phyloP scores from a whole-genome alignment of 1,139 yeast genomes.

The Blastobotrys capitulatus region DNA sequence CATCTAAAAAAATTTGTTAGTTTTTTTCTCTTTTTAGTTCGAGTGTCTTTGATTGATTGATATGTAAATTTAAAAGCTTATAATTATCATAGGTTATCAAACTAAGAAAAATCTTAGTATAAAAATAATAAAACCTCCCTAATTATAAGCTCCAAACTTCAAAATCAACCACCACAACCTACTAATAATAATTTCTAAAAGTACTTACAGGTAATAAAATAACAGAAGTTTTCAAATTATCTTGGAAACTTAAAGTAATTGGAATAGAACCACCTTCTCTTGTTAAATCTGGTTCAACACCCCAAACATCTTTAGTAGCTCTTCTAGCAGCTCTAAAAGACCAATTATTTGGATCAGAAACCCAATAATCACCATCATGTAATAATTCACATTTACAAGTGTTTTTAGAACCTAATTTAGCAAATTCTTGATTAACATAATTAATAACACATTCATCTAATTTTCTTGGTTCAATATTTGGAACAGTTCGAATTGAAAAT shows the following conservation, averaged over 20 bases:
- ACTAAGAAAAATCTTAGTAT: too few relatives aligned
- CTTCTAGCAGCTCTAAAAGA: slow-evolving; percentile 90
- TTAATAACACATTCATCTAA: slow-evolving; percentile 72
- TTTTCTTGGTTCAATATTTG: slow-evolving; percentile 77
- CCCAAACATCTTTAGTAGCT: slow-evolving; percentile 94
- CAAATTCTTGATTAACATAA: slow-evolving; percentile 62
- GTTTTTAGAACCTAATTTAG: slow-evolving; percentile 70
- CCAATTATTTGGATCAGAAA: slow-evolving; percentile 87
- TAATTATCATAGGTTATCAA: too few relatives aligned
- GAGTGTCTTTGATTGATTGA: too few relatives aligned
- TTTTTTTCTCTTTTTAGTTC: too few relatives aligned
- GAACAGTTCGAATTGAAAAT: slow-evolving; percentile 95
- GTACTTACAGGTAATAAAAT: slow-evolving; percentile 88
- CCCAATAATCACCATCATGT: slow-evolving; percentile 97
- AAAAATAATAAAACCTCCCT: too few relatives aligned
- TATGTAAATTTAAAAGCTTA: too few relatives aligned
- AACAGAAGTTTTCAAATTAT: slow-evolving; percentile 77
- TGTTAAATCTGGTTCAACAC: slow-evolving; percentile 90
- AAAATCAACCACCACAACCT: too few relatives aligned
- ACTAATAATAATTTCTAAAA: too few relatives aligned
- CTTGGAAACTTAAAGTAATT: slow-evolving; percentile 86
- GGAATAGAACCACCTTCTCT: slow-evolving; percentile 99
- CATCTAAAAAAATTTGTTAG: too few relatives aligned
- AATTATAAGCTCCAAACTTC: too few relatives aligned
- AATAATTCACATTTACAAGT: slow-evolving; percentile 63